Evolutionary conservation across 177 flowering plant genomes (phyloP), one percentile per base, ranked within the genome.

Genomic region (Viscum album): DNA sequence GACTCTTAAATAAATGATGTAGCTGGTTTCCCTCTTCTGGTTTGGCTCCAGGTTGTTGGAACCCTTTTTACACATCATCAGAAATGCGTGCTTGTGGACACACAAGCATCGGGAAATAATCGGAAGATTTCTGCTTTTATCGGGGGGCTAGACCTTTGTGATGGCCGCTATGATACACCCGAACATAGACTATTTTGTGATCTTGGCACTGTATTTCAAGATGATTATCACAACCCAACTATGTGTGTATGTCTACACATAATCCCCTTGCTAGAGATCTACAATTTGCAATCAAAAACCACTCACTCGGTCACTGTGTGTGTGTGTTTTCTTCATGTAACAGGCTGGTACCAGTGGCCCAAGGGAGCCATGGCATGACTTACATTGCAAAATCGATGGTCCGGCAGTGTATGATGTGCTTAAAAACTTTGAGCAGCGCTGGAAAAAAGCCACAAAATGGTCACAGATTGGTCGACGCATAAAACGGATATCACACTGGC

Each of bases 101-200:
- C 89, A 31, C 89, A 85, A 78, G 92, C 87, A 39, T 37, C 70
- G 52, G 89, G 89, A 65, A 84, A 84, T 68, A 81, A 84, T 59
- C 73, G 92, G 71, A 85, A 83, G 79, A 73, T 88, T 45, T 81
- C 85, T 65, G 79, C 87, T n/a, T 88, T 88, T 74, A 3, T 88
- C 23, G 92, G 92, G 60, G 92, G 92, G 58, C 78, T 88, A 30
- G 92, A 88, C 77, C 85, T 88, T 56, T 88, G 92, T 78, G 92
- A 86, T 81, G 92, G 92, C 35, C 89, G 92, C 37, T 88, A 88
- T 74, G 92, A 88, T 78, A 88, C 92, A 26, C 89, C 92, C 30
- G 82, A 82, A 64, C 92, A 88, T 73, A 78, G 89, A 34, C 75
- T 88, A 26, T 86, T 79, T 68, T 80, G 73, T 67, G 89, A 81